phyloP scores from a whole-genome alignment of 2,329 filamentous ascomycete species.

The Seiridium unicorne region DNA sequence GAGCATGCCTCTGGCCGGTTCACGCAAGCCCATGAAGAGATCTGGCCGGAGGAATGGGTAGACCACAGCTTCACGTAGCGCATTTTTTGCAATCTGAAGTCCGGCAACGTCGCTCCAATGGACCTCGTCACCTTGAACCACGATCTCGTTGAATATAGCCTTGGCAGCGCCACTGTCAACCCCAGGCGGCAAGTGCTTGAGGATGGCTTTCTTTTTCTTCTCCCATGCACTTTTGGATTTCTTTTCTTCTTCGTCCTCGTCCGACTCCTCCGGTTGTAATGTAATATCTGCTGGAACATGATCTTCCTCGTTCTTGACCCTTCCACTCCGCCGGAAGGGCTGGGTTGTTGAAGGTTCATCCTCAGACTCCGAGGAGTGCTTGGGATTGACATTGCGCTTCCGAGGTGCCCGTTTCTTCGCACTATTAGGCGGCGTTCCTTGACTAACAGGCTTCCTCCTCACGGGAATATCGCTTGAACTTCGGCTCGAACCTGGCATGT shows the following conservation, averaged over 20 bases:
- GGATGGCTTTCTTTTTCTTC: slow-evolving; percentile 58
- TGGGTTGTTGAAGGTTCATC: background rate
- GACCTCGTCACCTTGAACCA: slow-evolving; percentile 91
- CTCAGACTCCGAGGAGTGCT: slow-evolving; percentile 2
- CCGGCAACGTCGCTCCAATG: slow-evolving; percentile 94
- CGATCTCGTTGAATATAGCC: slow-evolving; percentile 94
- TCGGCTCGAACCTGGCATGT: slow-evolving; percentile 1
- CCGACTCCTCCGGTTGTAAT: background rate
- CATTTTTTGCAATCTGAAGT: slow-evolving; percentile 84
- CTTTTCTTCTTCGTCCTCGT: slow-evolving; percentile 20
- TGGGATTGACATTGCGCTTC: background rate
- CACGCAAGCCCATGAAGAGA: slow-evolving; percentile 90
- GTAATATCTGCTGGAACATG: slow-evolving; percentile 18
- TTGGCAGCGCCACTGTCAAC: slow-evolving; percentile 81
- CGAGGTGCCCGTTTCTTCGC: slow-evolving; percentile 18
- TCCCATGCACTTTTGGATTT: slow-evolving; percentile 55
- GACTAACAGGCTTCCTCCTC: slow-evolving; percentile 17
- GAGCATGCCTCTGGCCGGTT: slow-evolving; percentile 92
- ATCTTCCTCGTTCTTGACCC: slow-evolving; percentile 28
- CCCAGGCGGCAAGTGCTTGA: slow-evolving; percentile 78
- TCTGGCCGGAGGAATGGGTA: slow-evolving; percentile 96
- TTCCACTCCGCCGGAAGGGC: background rate
- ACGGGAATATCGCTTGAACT: slow-evolving; percentile 15
- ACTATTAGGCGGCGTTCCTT: slow-evolving; percentile 16
- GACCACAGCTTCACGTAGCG: slow-evolving; percentile 91